These are phyloP conservation scores for Neofusicoccum laricinum DNA, from an alignment of 2,329 filamentous ascomycete species.

Conservation along the genomic window DNA sequence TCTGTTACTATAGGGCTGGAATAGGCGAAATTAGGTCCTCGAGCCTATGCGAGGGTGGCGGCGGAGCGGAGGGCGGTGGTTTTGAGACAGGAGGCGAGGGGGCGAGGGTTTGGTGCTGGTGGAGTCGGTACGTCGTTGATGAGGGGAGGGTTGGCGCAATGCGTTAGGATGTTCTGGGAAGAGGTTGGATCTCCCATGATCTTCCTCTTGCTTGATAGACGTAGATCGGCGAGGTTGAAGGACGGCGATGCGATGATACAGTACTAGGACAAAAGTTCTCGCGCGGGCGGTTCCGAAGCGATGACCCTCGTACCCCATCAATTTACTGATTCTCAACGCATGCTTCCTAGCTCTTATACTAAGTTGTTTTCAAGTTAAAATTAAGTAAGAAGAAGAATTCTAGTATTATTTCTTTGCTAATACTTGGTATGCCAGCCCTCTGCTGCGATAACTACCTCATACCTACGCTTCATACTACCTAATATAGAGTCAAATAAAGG, in stretches of 20 bases:
- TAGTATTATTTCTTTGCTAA: too few species aligned
- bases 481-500: too few species aligned
- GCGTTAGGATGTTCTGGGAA: background rate
- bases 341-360: too few species aligned
- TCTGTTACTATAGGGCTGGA: constrained; percentile 2
- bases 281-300: too few species aligned
- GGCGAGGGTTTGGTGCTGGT: background rate
- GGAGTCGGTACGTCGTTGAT: background rate
- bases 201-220: background rate
- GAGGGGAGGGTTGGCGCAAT: background rate
- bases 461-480: too few species aligned
- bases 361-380: too few species aligned
- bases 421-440: too few species aligned
- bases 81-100: constrained; percentile 8
- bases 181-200: background rate
- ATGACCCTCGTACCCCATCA: too few species aligned
- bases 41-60: background rate
- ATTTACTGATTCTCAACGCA: too few species aligned
- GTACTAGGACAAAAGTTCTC: too few species aligned
- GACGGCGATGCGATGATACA: background rate
- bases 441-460: too few species aligned
- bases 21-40: constrained; percentile 6
- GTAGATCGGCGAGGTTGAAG: background rate
- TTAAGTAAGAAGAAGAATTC: too few species aligned
- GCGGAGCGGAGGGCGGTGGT: background rate